Percentiles rank a stretch among this genome's conserved stretches.
These are phyloP conservation scores for Podospora anserina DNA, from an alignment of 495 filamentous ascomycete genomes.

Conservation along the genomic window DNA sequence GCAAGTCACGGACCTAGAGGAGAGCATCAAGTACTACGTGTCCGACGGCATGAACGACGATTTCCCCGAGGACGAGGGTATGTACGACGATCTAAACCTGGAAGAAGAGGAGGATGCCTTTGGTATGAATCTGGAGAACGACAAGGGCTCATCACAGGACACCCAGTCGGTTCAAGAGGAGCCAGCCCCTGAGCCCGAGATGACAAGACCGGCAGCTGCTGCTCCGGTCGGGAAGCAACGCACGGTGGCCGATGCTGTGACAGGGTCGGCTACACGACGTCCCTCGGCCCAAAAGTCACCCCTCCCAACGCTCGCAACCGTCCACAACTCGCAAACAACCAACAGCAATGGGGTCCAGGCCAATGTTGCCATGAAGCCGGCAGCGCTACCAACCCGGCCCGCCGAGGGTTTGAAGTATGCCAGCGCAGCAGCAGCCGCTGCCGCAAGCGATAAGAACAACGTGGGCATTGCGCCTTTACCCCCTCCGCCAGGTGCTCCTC, in stretches of 20 bases:
- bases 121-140: conserved; percentile 77
- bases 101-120: conserved; percentile 84
- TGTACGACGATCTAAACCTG: conserved; percentile 93
- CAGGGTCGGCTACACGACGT: conserved; percentile 58
- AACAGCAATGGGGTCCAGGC: conserved; percentile 57
- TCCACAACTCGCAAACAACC: conserved; percentile 64
- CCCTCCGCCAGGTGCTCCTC: conserved; percentile 64
- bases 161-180: conserved; percentile 91
- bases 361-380: conserved; percentile 75
- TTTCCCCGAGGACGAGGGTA: conserved; percentile 81
- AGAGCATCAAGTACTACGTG: conserved; percentile 92
- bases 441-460: conserved; percentile 90
- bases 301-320: conserved; percentile 80
- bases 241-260: conserved; percentile 48
- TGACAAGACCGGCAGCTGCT: conserved; percentile 48
- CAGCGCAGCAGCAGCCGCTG: conserved; percentile 90
- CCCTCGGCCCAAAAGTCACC: conserved; percentile 93
- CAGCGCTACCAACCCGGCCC: conserved; percentile 75
- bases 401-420: conserved; percentile 94
- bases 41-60: conserved; percentile 83
- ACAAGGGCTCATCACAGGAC: conserved; percentile 91
- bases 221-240: conserved; percentile 50
- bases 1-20: conserved; percentile 81
- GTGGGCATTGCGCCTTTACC: conserved; percentile 91
- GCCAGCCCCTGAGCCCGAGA: conserved; percentile 56